These are phyloP conservation scores for Kwoniella bestiolae DNA, from an alignment of 768 basidiomycete species.

Conservation along the genomic window DNA sequence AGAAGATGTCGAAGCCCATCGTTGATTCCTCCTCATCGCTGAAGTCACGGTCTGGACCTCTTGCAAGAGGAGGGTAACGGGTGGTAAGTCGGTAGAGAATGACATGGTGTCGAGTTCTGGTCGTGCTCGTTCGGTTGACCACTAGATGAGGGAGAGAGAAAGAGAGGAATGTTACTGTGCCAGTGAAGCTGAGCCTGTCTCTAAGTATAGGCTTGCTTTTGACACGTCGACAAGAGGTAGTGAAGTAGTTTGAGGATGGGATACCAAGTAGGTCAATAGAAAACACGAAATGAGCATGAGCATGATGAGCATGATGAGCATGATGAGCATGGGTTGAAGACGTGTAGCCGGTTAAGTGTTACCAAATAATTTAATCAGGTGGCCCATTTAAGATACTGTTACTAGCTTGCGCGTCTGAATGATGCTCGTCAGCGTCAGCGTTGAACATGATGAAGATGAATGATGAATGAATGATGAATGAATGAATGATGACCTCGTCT, in stretches of 20 bases:
- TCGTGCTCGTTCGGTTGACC: background rate
- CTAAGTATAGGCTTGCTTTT: background rate
- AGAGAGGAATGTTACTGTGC: constrained; percentile 6
- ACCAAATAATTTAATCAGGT: background rate
- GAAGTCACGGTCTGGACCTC: constrained; percentile 91
- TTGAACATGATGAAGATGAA: too few species aligned
- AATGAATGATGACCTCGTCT: too few species aligned
- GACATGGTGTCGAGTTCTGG: constrained; percentile 4
- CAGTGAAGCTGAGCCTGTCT: background rate
- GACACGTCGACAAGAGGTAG: background rate
- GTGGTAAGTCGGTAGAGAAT: constrained; percentile 38
- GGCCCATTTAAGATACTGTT: background rate
- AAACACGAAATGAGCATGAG: too few species aligned
- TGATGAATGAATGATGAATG: too few species aligned
- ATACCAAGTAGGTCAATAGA: too few species aligned
- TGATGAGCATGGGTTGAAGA: background rate
- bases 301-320: too few species aligned
- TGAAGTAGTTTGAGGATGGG: too few species aligned
- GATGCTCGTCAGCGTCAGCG: too few species aligned
- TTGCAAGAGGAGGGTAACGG: constrained; percentile 68
- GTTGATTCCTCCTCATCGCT: constrained; percentile 95
- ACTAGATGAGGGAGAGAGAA: background rate
- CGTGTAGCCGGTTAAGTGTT: constrained; percentile 1
- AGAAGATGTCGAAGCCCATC: constrained; percentile 73
- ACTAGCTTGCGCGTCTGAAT: too few species aligned